Evolutionary conservation across 306 rosid genomes (phyloP), one percentile per base, ranked within the genome.

Genomic region (Geum urbanum): DNA sequence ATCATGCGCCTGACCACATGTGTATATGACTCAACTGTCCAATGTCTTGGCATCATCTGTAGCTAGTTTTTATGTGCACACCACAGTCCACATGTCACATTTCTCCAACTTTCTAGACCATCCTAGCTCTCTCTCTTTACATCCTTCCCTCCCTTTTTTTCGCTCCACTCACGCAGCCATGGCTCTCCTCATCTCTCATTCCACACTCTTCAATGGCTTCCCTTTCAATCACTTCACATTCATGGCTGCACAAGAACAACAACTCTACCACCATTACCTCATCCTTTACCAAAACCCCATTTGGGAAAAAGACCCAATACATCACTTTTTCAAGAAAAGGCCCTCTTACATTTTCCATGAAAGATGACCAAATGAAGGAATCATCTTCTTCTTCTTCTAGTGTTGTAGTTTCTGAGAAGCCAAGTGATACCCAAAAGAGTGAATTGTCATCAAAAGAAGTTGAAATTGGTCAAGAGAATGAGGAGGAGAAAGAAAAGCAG

Each of bases 201-300:
- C 41, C 35, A 40, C n/a, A 18, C 50, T 49, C 72, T 66, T 70
- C 78, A 46, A 88, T 85, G 94, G 94, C 88, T 43, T 65, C 94
- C 37, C 78, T 88, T 7, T 81, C 84, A 3, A 12, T 76, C 64
- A 44, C 78, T 46, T 49, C 79, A n/a, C 72, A 43, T 43, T 77
- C 83, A 72, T 57, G 71, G 73, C 56, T 18, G 47, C 59, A 37
- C 50, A 53, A 15, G 49, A 54, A 55, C 57, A 54, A 55, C 57
- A 24, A 24, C 27, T 24, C 27, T 24, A 24, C 27, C 27, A 24
- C 27, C 27, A 24, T 24, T 24, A 24, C 27, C 27, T 24, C 27
- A 24, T 24, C 27, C 27, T 24, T 24, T 24, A 57, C 55, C 45
- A 72, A 39, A 35, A 48, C 16, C 32, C 79, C 68, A 20, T 24